Conservation (phyloP, 495 filamentous ascomycete species). For the Beverwykella pulmonaria region DNA sequence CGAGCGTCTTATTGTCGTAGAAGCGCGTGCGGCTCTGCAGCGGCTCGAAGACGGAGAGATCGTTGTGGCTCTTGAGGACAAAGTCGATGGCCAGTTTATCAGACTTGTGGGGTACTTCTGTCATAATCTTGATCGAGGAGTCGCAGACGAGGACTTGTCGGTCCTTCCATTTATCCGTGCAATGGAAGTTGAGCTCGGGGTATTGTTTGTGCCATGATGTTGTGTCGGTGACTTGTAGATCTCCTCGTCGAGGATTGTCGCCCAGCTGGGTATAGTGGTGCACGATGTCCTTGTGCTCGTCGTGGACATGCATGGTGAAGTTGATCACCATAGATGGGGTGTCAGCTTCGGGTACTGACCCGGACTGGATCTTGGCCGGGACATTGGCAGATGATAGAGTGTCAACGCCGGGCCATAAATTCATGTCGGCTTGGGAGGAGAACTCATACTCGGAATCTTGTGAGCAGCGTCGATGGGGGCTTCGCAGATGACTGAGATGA, state of each 20-base stretch:
- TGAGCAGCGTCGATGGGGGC: slow-evolving; percentile 2
- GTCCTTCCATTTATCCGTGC: slow-evolving; percentile 28
- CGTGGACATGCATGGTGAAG: slow-evolving; percentile 45
- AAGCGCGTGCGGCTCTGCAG: slow-evolving; percentile 40
- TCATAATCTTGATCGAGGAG: slow-evolving; percentile 42
- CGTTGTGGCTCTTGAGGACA: slow-evolving; percentile 29
- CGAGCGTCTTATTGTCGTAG: slow-evolving; percentile 33
- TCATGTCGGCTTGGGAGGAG: slow-evolving; percentile 4
- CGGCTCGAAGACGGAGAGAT: slow-evolving; percentile 23
- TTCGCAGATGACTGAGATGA: slow-evolving; percentile 1
- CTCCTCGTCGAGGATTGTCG: slow-evolving; percentile 16
- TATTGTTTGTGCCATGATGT: slow-evolving; percentile 37
- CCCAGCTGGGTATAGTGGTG: slow-evolving; percentile 39
- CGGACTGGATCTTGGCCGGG: not conserved
- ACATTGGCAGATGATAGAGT: not conserved
- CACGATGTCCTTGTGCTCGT: slow-evolving; percentile 20
- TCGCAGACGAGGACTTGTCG: slow-evolving; percentile 44
- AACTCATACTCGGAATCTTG: slow-evolving; percentile 15
- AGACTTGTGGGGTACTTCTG: slow-evolving; percentile 27
- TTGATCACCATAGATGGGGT: slow-evolving; percentile 36
- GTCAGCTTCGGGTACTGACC: not conserved
- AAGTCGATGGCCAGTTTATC: slow-evolving; percentile 41
- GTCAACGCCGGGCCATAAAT: slow-evolving; percentile 9
- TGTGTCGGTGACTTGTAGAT: slow-evolving; percentile 32
- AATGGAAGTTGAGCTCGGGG: slow-evolving; percentile 37